Percentiles rank a stretch among this genome's conserved stretches.
These are phyloP conservation scores for Sporisorium reilianum DNA, from an alignment of 1,284 basidiomycete genomes.

Conservation along the genomic window DNA sequence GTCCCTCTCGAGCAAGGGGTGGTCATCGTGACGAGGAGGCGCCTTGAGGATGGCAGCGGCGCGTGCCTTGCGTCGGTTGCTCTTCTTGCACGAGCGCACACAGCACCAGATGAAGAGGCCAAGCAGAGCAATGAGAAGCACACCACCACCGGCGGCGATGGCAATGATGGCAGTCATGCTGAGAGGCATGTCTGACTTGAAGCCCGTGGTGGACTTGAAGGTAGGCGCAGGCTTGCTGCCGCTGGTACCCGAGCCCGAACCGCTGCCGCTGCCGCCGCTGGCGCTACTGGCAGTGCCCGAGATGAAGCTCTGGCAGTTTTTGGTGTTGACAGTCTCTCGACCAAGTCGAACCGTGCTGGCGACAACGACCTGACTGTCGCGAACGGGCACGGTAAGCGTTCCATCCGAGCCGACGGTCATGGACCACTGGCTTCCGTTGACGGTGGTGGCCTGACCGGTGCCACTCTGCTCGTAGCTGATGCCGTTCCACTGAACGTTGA, in stretches of 20 bases:
- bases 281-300: constrained; percentile 5
- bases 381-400: constrained; percentile 44
- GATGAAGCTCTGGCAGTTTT: constrained; percentile 30
- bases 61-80: constrained; percentile 36
- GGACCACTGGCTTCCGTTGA: constrained; percentile 31
- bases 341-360: constrained; percentile 45
- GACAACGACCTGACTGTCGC: constrained; percentile 55
- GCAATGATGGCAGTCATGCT: constrained; percentile 46
- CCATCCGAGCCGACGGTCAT: constrained; percentile 48
- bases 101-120: constrained; percentile 49
- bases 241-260: constrained; percentile 11
- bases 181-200: constrained; percentile 26
- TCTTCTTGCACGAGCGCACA: constrained; percentile 44
- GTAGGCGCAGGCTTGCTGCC: constrained; percentile 45
- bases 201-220: constrained; percentile 54
- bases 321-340: constrained; percentile 23
- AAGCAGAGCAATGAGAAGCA: constrained; percentile 32
- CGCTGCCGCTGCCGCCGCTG: constrained; percentile 5
- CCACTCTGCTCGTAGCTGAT: constrained; percentile 50
- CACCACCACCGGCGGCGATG: constrained; percentile 43
- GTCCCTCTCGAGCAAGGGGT: constrained; percentile 30
- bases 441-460: constrained; percentile 34
- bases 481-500: constrained; percentile 56
- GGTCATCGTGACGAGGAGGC: constrained; percentile 36
- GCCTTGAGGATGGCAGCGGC: constrained; percentile 23